Conservation (phyloP, 306 rosid genomes). For the Gastrolobium bilobum region DNA sequence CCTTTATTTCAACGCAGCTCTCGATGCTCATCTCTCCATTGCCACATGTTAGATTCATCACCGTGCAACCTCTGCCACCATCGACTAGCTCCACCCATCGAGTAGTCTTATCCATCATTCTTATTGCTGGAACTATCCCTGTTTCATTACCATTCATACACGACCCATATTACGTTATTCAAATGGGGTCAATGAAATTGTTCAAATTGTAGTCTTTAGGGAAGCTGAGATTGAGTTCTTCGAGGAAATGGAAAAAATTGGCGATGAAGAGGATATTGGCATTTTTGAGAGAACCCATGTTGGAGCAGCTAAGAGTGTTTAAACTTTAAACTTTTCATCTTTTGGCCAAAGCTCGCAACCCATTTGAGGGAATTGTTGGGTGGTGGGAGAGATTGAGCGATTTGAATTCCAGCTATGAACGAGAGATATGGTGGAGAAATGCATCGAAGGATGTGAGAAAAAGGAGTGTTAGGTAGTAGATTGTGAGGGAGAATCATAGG, state of each 20-base stretch:
- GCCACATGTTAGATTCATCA: too few relatives aligned
- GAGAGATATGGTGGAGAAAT: conserved; percentile 53
- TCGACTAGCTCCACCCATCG: too few relatives aligned
- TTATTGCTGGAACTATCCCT: too few relatives aligned
- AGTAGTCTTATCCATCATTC: too few relatives aligned
- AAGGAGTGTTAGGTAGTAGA: conserved; percentile 39
- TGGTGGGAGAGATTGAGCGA: conserved; percentile 59
- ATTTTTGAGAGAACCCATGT: conserved; percentile 27
- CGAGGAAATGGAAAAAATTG: conserved; percentile 57
- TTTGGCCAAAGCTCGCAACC: conserved; percentile 46
- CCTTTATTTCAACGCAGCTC: too few relatives aligned
- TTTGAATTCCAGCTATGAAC: conserved; percentile 44
- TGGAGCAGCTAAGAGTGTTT: conserved; percentile 53
- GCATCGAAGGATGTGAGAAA: conserved; percentile 52
- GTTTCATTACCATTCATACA: too few relatives aligned
- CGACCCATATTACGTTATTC: too few relatives aligned
- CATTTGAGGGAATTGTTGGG: conserved; percentile 46
- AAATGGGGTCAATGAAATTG: conserved; percentile 5
- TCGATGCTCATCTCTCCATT: too few relatives aligned
- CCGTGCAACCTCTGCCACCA: too few relatives aligned
- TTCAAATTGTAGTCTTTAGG: conserved; percentile 27
- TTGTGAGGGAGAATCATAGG: conserved; percentile 50
- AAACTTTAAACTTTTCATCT: conserved; percentile 49
- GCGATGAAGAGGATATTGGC: conserved; percentile 50
- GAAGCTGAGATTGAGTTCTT: conserved; percentile 68